A percentile compares a stretch with the other conserved stretches of the same genome.
These are phyloP conservation scores for Diaporthe sp. DNA, from an alignment of 2,329 filamentous ascomycete species.

Conservation along the genomic window DNA sequence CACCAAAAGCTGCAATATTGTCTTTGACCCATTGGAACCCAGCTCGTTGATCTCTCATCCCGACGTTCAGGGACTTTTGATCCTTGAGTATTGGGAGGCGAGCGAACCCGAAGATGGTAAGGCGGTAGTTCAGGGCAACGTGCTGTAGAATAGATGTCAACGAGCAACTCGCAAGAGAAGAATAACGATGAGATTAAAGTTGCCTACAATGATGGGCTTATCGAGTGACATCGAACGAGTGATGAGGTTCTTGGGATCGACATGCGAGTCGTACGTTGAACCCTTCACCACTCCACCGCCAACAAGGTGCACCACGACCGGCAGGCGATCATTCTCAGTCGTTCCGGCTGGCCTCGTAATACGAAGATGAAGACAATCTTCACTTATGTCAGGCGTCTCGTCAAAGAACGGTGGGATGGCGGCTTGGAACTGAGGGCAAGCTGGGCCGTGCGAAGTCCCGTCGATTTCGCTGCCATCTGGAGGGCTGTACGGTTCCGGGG, in stretches of 20 bases:
- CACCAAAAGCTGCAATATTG: slow-evolving; percentile 48
- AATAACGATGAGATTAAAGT: too few species aligned
- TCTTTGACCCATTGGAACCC: slow-evolving; percentile 49
- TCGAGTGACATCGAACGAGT: slow-evolving; percentile 41
- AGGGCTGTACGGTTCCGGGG: slow-evolving; percentile 47
- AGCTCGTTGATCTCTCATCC: slow-evolving; percentile 47
- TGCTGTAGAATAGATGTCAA: not conserved
- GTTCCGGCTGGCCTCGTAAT: slow-evolving; percentile 47
- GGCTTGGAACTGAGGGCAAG: slow-evolving; percentile 48
- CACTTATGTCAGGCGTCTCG: slow-evolving; percentile 46
- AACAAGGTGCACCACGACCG: slow-evolving; percentile 47
- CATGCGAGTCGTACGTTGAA: slow-evolving; percentile 46
- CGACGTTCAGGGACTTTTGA: slow-evolving; percentile 48
- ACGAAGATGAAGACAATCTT: slow-evolving; percentile 49
- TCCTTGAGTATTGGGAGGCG: slow-evolving; percentile 45
- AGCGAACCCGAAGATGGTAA: slow-evolving; percentile 52
- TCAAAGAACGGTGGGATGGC: slow-evolving; percentile 47
- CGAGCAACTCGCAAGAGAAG: not conserved
- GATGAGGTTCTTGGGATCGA: slow-evolving; percentile 45
- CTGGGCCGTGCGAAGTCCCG: slow-evolving; percentile 45
- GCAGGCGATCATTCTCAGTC: slow-evolving; percentile 42
- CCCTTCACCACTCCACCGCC: slow-evolving; percentile 49
- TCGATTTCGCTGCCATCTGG: slow-evolving; percentile 44
- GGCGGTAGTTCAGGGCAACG: slow-evolving; percentile 46
- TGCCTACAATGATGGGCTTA: slow-evolving; percentile 45